A percentile compares a stretch with the other conserved stretches of the same genome.
Evolutionary conservation across 2,329 filamentous ascomycete species (phyloP).

Genomic region (Fusarium sp.): DNA sequence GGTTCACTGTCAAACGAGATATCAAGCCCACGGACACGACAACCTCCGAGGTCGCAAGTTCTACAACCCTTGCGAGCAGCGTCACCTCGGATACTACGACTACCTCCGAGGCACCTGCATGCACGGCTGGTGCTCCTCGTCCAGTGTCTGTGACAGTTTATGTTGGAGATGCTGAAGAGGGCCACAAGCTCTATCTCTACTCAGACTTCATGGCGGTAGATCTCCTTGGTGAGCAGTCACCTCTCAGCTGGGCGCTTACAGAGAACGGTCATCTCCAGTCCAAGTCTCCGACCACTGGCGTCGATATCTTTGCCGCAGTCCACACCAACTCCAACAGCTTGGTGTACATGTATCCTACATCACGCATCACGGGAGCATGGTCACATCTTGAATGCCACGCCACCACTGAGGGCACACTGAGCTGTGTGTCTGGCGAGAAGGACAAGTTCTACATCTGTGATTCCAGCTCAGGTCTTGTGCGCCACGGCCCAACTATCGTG

Average conservation of each 20-base stretch:
- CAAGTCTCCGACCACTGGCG: neutral
- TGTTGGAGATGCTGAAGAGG: neutral
- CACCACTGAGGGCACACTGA: neutral
- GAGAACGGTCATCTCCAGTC: neutral
- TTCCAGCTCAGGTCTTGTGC: neutral
- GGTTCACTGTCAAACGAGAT: constrained; percentile 2
- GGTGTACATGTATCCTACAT: constrained; percentile 2
- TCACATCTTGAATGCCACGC: neutral
- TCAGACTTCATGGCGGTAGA: neutral
- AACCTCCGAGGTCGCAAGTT: neutral
- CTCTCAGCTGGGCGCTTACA: neutral
- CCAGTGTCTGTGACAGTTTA: neutral
- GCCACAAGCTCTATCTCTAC: neutral
- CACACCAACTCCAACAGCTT: constrained; percentile 12
- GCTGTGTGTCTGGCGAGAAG: neutral
- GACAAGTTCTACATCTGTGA: neutral
- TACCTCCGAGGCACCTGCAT: neutral
- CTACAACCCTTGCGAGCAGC: neutral
- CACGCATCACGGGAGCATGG: constrained; percentile 1
- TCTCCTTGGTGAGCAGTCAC: neutral
- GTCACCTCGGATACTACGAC: neutral
- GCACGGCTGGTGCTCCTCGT: neutral
- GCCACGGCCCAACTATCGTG: neutral
- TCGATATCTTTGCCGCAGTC: neutral
- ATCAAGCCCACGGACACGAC: neutral